Conservation (phyloP, 2,329 filamentous ascomycete genomes). For the Sordariomycetes sp. region DNA sequence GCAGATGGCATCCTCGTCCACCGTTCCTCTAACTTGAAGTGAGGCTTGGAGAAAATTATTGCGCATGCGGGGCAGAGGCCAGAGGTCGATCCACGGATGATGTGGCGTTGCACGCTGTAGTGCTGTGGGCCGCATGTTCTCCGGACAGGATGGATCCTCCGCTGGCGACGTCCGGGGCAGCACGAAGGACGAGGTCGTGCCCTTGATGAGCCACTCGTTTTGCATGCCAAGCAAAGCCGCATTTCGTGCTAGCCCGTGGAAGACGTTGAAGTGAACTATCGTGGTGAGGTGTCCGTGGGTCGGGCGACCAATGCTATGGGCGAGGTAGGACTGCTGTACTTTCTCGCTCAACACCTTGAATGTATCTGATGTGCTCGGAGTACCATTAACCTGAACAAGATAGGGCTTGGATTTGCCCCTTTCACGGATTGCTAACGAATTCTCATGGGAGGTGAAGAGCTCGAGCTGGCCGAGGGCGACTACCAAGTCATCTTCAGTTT, state of each 20-base stretch:
- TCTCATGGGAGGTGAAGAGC: not conserved
- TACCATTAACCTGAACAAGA: not conserved
- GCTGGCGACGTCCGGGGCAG: not conserved
- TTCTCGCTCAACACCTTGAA: not conserved
- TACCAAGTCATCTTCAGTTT: not conserved
- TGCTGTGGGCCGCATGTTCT: not conserved
- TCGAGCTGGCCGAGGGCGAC: not conserved
- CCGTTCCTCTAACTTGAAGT: not conserved
- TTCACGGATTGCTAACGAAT: not conserved
- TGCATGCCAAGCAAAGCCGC: not conserved
- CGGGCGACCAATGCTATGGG: not conserved
- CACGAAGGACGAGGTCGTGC: not conserved
- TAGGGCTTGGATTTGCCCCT: not conserved
- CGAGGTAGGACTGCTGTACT: not conserved
- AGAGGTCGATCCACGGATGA: constrained; percentile 1
- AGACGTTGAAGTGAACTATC: not conserved
- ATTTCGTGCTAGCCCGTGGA: not conserved
- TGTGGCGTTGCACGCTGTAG: not conserved
- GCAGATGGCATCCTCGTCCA: not conserved
- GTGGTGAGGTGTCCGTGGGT: not conserved
- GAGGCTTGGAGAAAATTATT: not conserved
- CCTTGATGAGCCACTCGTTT: not conserved
- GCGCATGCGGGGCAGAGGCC: not conserved
- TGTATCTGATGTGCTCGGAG: not conserved
- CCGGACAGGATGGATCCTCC: not conserved